Evolutionary conservation across 1,284 basidiomycete species (phyloP).

Genomic region (Cystobasidium pallidum): DNA sequence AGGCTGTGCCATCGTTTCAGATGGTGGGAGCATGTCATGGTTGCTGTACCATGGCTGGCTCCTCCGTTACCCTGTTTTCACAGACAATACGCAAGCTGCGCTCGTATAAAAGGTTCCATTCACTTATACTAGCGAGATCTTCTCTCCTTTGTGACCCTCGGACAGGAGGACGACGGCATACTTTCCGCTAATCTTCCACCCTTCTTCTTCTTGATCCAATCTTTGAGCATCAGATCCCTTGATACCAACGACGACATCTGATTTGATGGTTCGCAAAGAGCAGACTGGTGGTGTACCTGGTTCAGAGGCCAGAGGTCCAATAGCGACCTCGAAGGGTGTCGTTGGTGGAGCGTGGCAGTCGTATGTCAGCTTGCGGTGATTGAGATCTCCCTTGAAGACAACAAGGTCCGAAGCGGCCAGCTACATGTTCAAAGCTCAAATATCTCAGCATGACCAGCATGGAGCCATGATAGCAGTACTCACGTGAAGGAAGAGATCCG

Average conservation of each 20-base stretch:
- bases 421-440: neutral
- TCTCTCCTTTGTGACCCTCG: slow-evolving; percentile 69
- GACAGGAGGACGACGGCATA: slow-evolving; percentile 83
- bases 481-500: slow-evolving; percentile 26
- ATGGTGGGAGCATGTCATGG: too few species aligned
- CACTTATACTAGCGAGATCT: slow-evolving; percentile 29
- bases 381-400: slow-evolving; percentile 94
- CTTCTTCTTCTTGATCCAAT: slow-evolving; percentile 83
- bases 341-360: slow-evolving; percentile 89
- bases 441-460: neutral
- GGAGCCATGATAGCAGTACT: neutral
- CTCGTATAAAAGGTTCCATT: neutral
- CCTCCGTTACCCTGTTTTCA: too few species aligned
- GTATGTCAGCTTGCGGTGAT: slow-evolving; percentile 82
- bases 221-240: slow-evolving; percentile 69
- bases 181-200: slow-evolving; percentile 78
- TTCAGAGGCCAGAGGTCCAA: slow-evolving; percentile 87
- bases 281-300: slow-evolving; percentile 84
- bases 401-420: slow-evolving; percentile 86
- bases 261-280: slow-evolving; percentile 55
- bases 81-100: too few species aligned
- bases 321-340: slow-evolving; percentile 87
- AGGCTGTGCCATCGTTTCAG: too few species aligned
- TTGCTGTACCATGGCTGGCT: too few species aligned
- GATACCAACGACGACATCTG: slow-evolving; percentile 69